These are phyloP conservation scores for Centrapalus pauciflorus DNA, from an alignment of 129 eudicot genomes.

Conservation along the genomic window DNA sequence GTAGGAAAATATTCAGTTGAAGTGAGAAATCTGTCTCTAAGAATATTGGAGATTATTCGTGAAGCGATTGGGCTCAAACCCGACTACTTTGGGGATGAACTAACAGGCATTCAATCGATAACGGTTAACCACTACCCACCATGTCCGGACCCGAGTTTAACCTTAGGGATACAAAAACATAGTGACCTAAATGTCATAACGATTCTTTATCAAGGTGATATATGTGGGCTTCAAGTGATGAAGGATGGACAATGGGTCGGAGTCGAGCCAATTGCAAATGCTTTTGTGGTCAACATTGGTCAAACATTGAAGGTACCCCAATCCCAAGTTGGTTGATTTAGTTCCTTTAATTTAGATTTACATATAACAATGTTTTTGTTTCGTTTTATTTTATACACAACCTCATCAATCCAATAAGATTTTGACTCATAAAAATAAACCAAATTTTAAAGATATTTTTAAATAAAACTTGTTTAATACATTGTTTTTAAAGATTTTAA, in stretches of 20 bases:
- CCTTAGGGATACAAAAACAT: slow-evolving; percentile 46
- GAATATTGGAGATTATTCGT: slow-evolving; percentile 36
- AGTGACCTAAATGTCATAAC: slow-evolving; percentile 38
- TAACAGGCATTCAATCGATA: slow-evolving; percentile 28
- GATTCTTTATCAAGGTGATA: slow-evolving; percentile 29
- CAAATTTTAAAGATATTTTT: too few relatives aligned
- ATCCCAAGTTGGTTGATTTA: background rate
- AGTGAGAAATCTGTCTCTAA: slow-evolving; percentile 31
- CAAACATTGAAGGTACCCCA: slow-evolving; percentile 37
- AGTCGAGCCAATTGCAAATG: slow-evolving; percentile 37
- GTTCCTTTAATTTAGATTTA: too few relatives aligned
- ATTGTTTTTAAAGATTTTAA: too few relatives aligned
- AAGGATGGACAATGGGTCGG: slow-evolving; percentile 44
- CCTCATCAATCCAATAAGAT: too few relatives aligned
- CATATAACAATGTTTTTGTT: too few relatives aligned
- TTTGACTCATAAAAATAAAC: too few relatives aligned
- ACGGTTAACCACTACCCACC: slow-evolving; percentile 48
- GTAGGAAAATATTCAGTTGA: slow-evolving; percentile 28
- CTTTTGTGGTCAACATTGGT: slow-evolving; percentile 47
- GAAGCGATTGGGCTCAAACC: slow-evolving; percentile 51
- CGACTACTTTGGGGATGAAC: slow-evolving; percentile 27
- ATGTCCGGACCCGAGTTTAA: slow-evolving; percentile 61
- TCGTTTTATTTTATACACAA: background rate
- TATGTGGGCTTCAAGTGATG: slow-evolving; percentile 48
- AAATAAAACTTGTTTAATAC: too few relatives aligned